These are phyloP conservation scores for Geotrichum phurueaensis DNA, from an alignment of 1,139 yeast genomes.

Conservation along the genomic window DNA sequence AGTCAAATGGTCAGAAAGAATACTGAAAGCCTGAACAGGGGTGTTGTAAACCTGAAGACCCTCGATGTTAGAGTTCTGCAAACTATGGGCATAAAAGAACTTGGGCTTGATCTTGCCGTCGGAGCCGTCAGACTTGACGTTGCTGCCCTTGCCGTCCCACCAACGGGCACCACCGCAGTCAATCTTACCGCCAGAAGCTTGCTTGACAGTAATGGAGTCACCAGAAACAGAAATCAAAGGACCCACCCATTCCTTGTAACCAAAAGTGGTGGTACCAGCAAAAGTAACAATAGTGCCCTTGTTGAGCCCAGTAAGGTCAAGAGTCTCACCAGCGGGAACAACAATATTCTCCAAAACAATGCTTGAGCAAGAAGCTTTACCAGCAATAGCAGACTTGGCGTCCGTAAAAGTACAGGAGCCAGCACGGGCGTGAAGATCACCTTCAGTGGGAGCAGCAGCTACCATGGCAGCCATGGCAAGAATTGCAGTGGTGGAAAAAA, in stretches of 20 bases:
- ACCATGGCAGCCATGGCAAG: not conserved
- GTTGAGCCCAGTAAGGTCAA: slow-evolving; percentile 4
- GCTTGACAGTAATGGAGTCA: slow-evolving; percentile 2
- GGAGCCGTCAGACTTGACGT: too few relatives aligned
- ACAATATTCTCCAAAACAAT: slow-evolving; percentile 1
- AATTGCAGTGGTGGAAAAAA: not conserved
- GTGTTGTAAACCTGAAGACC: slow-evolving; percentile 9
- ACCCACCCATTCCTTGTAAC: slow-evolving; percentile 7
- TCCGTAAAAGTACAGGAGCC: slow-evolving; percentile 1
- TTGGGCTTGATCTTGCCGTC: slow-evolving; percentile 10
- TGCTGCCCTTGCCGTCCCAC: slow-evolving; percentile 10
- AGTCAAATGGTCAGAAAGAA: slow-evolving; percentile 2
- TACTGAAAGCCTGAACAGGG: slow-evolving; percentile 12
- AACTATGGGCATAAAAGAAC: slow-evolving; percentile 5
- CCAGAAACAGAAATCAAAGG: slow-evolving; percentile 11
- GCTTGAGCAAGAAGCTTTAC: slow-evolving; percentile 2
- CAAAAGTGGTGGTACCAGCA: slow-evolving; percentile 8
- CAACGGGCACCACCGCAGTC: slow-evolving; percentile 7
- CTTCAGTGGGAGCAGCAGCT: slow-evolving; percentile 8
- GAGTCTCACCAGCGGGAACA: slow-evolving; percentile 9
- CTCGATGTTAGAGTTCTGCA: slow-evolving; percentile 1
- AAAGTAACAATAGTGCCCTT: slow-evolving; percentile 7
- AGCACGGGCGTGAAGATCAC: slow-evolving; percentile 2
- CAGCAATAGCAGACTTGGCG: slow-evolving; percentile 3
- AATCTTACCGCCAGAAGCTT: slow-evolving; percentile 8